These are phyloP conservation scores for Schizochytrium sp. DNA, from an alignment of 108 stramenopile genomes.

Conservation along the genomic window DNA sequence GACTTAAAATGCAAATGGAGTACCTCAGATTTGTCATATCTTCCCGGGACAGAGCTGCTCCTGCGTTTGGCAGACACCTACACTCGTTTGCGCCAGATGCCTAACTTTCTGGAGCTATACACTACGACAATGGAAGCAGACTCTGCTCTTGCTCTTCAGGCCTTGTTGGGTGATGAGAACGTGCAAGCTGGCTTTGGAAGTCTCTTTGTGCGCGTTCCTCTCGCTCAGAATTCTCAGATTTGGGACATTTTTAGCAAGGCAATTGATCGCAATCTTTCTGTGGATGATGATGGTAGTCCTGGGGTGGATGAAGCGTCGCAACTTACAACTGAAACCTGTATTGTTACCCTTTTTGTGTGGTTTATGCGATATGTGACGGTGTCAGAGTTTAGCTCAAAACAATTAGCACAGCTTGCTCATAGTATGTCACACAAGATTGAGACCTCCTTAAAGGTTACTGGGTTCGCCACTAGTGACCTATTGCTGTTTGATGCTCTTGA, in stretches of 20 bases:
- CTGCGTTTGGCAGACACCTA: constrained; percentile 17
- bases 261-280: neutral
- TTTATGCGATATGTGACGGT: constrained; percentile 37
- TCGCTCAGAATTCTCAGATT: neutral
- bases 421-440: neutral
- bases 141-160: neutral
- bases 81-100: constrained; percentile 30
- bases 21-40: neutral
- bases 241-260: neutral
- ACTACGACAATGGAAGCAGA: neutral
- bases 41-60: constrained; percentile 41
- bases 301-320: neutral
- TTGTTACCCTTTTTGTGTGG: constrained; percentile 3
- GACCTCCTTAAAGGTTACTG: neutral
- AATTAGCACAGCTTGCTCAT: neutral
- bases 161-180: neutral
- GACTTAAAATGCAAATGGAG: neutral
- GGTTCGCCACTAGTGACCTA: neutral
- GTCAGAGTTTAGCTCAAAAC: neutral
- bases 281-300: too few relatives aligned
- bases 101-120: neutral
- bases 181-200: constrained; percentile 15
- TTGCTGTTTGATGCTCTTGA: neutral
- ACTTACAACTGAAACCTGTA: neutral
- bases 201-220: neutral